These are phyloP conservation scores for Trichocladium antarcticum DNA, from an alignment of 495 filamentous ascomycete genomes.

Conservation along the genomic window DNA sequence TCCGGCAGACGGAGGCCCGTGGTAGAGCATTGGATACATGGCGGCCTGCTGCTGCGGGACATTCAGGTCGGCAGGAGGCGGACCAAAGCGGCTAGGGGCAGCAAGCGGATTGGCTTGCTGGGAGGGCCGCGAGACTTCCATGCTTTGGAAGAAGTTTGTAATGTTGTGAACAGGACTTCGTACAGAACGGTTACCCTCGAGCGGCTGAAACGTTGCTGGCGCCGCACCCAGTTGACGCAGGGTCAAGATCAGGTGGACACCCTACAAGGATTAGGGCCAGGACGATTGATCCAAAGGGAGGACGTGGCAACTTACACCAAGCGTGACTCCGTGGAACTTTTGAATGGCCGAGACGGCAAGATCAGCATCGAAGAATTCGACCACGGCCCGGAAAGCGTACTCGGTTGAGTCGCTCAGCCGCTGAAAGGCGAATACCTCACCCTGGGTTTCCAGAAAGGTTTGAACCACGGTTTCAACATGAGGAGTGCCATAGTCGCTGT, in stretches of 20 bases:
- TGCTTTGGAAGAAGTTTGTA: constrained; percentile 10
- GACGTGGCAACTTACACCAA: constrained; percentile 34
- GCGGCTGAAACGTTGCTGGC: background rate
- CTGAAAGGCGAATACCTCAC: constrained; percentile 45
- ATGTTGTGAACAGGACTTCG: constrained; percentile 10
- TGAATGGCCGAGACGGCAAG: constrained; percentile 26
- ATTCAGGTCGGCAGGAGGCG: constrained; percentile 10
- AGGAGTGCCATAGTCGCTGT: constrained; percentile 12
- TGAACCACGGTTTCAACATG: constrained; percentile 37
- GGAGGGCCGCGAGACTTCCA: constrained; percentile 8
- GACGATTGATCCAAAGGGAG: background rate
- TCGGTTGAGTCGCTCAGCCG: constrained; percentile 24
- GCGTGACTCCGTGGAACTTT: constrained; percentile 35
- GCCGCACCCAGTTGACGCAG: background rate
- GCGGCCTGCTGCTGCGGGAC: constrained; percentile 15
- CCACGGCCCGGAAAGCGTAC: constrained; percentile 31
- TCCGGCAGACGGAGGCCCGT: constrained; percentile 13
- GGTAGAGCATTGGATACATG: constrained; percentile 31
- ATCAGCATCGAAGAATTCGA: constrained; percentile 47
- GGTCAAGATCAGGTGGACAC: constrained; percentile 15
- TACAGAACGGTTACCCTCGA: background rate
- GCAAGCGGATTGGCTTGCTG: constrained; percentile 4
- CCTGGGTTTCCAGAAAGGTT: constrained; percentile 40
- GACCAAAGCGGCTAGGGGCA: constrained; percentile 2
- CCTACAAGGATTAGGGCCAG: constrained; percentile 6